Evolutionary conservation across 2,329 filamentous ascomycete species (phyloP).

Genomic region (Alternaria longipes): DNA sequence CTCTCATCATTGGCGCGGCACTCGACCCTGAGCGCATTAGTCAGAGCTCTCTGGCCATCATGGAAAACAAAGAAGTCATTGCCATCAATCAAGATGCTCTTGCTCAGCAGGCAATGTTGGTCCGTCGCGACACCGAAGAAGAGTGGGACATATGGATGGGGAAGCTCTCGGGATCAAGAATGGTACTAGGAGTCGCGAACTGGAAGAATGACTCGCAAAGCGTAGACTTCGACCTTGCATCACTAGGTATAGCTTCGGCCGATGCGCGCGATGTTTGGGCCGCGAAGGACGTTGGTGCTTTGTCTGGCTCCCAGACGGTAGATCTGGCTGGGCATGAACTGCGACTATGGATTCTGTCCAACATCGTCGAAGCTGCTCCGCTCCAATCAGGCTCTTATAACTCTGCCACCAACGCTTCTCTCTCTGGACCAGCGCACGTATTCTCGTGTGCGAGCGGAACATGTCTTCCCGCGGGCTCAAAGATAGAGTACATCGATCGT

Average conservation of each 20-base stretch:
- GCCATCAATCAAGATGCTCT: constrained; percentile 67
- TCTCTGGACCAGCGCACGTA: constrained; percentile 41
- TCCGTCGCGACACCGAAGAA: constrained; percentile 52
- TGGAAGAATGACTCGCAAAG: constrained; percentile 47
- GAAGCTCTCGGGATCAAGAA: constrained; percentile 46
- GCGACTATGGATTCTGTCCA: constrained; percentile 48
- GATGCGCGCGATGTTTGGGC: constrained; percentile 51
- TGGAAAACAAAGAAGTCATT: constrained; percentile 64
- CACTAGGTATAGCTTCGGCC: constrained; percentile 46
- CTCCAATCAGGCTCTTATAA: constrained; percentile 38
- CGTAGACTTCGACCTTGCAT: constrained; percentile 43
- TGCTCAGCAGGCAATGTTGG: constrained; percentile 61
- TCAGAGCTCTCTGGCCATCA: constrained; percentile 34
- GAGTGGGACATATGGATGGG: constrained; percentile 53
- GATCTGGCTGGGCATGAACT: constrained; percentile 37
- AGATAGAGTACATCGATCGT: constrained; percentile 45
- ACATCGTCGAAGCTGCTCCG: constrained; percentile 31
- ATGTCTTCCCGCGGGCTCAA: constrained; percentile 44
- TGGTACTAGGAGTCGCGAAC: constrained; percentile 51
- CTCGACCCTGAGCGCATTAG: constrained; percentile 41
- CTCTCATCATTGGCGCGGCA: constrained; percentile 56
- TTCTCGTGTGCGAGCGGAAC: constrained; percentile 34
- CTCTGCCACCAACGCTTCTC: constrained; percentile 41
- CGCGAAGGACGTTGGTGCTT: constrained; percentile 30
- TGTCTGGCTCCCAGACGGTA: constrained; percentile 26